Evolutionary conservation across 2,329 filamentous ascomycete genomes (phyloP).

Genomic region (Xylariales sp.): DNA sequence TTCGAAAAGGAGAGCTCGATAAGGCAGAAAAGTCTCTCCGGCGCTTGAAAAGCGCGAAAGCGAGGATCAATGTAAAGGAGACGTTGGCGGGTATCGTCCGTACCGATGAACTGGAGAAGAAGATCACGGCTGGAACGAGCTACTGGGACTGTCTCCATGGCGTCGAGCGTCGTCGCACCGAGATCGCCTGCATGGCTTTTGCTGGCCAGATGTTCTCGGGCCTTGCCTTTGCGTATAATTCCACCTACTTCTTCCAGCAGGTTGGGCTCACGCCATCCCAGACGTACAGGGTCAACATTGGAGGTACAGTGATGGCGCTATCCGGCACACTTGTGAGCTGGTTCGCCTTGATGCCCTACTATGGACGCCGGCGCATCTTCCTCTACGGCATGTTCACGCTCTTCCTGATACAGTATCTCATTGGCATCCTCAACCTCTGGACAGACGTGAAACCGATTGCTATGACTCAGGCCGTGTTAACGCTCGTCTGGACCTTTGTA

Average conservation of each 20-base stretch:
- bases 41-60: conserved; percentile 17
- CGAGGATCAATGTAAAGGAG: conserved; percentile 1
- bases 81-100: conserved; percentile 26
- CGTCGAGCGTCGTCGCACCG: conserved; percentile 27
- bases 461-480: conserved; percentile 5
- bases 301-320: conserved; percentile 4
- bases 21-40: conserved; percentile 23
- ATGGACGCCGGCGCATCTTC: conserved; percentile 9
- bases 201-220: conserved; percentile 15
- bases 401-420: conserved; percentile 7
- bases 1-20: conserved; percentile 24
- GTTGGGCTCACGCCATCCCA: conserved; percentile 15
- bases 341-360: conserved; percentile 9
- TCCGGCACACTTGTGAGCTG: conserved; percentile 7
- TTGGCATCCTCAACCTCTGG: conserved; percentile 8
- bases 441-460: conserved; percentile 1
- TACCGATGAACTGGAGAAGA: conserved; percentile 32
- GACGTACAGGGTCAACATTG: conserved; percentile 9
- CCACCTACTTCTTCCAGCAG: conserved; percentile 24
- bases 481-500: conserved; percentile 5
- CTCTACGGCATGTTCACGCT: conserved; percentile 8
- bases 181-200: conserved; percentile 22
- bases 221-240: conserved; percentile 17
- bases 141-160: conserved; percentile 34
- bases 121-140: conserved; percentile 9